Evolutionary conservation across 2,329 filamentous ascomycete species (phyloP), one percentile per base, ranked within the genome.

Genomic region (Spiromastix sp.): DNA sequence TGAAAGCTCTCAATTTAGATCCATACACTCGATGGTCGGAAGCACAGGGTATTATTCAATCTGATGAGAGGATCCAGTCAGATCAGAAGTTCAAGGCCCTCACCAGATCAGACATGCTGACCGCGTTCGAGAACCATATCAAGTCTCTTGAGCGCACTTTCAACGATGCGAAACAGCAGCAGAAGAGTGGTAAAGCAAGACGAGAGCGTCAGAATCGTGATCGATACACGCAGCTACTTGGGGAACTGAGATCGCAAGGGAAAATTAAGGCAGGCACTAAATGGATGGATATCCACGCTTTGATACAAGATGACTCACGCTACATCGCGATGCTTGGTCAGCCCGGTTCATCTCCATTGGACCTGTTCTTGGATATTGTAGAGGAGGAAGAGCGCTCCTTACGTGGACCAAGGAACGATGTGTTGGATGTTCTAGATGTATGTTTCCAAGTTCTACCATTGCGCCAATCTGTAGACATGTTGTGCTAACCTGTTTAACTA

Each of bases 21-120:
- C 85, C 89, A 2, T 95, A 94, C 57, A 95, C 89, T 25, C 81
- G 85, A 47, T 98, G 93, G 93, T 76, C 81, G 35, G 85, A 94
- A 51, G 91, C 86, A 30, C 85, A 93, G 57, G 74, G 76, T 46
- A 75, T 83, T 50, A 82, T 98, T 48, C 77, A 85, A 52, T 75
- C 76, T 35, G 84, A 82, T 55, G 72, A 79, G 43, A 78, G 76
- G 44, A 86, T 93, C 56, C 77, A 85, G 59, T 72, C 70, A 55
- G 85, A 93, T 48, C 77, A 83, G 54, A 91, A 84, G 66, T 94
- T 93, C 67, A 77, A 85, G 60, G 67, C 79, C 51, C 75, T 98
- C 48, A 86, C 71, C 63, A 85, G 86, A 56, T 81, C 84, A 62
- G 91, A 98, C 60, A 77, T 96, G 55, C 71, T 98, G 64, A 86